Evolutionary conservation across 495 filamentous ascomycete species (phyloP), one percentile per base, ranked within the genome.

Genomic region (Aspergillus sclerotiicarbonarius): DNA sequence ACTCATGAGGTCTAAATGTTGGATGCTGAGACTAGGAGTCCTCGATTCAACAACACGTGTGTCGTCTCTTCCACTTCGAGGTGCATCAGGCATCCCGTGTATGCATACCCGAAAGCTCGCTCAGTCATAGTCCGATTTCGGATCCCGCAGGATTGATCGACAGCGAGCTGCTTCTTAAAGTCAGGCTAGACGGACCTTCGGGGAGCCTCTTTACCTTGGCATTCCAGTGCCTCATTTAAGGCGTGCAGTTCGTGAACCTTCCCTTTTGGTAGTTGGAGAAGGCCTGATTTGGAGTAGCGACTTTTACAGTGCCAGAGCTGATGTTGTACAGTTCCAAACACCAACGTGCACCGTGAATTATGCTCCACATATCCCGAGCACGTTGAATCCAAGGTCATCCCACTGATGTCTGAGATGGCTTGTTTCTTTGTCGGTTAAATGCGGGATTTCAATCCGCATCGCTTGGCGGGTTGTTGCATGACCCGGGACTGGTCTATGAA

Each of bases 61-160:
- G 25, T 25, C 25, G 21, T 49, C 2, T 21, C 25, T 25, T 10
- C 10, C 16, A 8, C 9, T 25, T 10, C n/a, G 12, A 49, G 20
- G 13, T 6, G 19, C 29, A 15, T 30, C 10, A 30, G 18, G 20
- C 47, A n/a, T 50, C 25, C 25, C 8, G 16, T n/a, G 31, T 32
- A 25, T 32, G 25, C 29, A 13, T 50, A 50, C 15, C 47, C 47
- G 25, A 50, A 49, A 10, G 12, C 18, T 20, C 25, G 8, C 9
- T 30, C 6, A 29, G 46, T 13, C 18, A 10, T 32, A 16, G 4
- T 50, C 47, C 47, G 47, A 50, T 10, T n/a, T 50, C 47, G 47
- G 47, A 50, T 50, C 15, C 31, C 12, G 47, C 15, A 50, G 47
- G 47, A 50, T 50, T 50, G 47, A 50, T 50, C 47, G 47, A 32